Evolutionary conservation across 139 green algal species (phyloP).

Genomic region (Klebsormidium nitens): DNA sequence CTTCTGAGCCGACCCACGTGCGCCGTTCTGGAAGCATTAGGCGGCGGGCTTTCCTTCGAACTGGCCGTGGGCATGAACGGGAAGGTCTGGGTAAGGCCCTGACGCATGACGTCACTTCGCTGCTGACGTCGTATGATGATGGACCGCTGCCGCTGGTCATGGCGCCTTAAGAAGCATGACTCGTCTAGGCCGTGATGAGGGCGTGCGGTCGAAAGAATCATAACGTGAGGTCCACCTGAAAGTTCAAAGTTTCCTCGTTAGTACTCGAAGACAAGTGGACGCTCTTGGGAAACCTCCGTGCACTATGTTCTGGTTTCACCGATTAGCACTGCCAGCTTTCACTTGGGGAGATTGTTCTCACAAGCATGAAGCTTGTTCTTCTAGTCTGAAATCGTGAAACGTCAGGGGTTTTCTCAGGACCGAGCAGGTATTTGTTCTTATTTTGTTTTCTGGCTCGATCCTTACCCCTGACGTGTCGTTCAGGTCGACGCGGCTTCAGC

Average conservation of each 20-base stretch:
- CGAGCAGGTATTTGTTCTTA: not conserved
- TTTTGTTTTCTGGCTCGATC: not conserved
- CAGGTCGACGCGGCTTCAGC: not conserved
- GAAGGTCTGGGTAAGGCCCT: conserved; percentile 21
- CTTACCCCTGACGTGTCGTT: not conserved
- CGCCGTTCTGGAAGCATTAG: conserved; percentile 18
- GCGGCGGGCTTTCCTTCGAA: conserved; percentile 14
- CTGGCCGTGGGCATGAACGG: conserved; percentile 29
- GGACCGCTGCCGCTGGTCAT: not conserved
- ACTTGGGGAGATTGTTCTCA: no score
- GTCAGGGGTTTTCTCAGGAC: not conserved
- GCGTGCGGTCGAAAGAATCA: no score
- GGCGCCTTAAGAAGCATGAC: no score
- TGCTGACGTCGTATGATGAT: not conserved
- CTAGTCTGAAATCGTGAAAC: not conserved
- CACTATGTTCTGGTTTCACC: not conserved
- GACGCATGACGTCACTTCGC: not conserved
- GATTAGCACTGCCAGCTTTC: not conserved
- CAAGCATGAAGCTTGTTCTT: no score
- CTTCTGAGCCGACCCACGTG: conserved; percentile 27
- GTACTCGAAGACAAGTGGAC: not conserved
- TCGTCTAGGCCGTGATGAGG: no score
- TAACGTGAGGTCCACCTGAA: no score
- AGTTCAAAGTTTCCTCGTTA: not conserved
- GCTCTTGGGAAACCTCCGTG: no score